phyloP scores from a whole-genome alignment of 495 filamentous ascomycete species.

The Pseudotulostoma volvatum region DNA sequence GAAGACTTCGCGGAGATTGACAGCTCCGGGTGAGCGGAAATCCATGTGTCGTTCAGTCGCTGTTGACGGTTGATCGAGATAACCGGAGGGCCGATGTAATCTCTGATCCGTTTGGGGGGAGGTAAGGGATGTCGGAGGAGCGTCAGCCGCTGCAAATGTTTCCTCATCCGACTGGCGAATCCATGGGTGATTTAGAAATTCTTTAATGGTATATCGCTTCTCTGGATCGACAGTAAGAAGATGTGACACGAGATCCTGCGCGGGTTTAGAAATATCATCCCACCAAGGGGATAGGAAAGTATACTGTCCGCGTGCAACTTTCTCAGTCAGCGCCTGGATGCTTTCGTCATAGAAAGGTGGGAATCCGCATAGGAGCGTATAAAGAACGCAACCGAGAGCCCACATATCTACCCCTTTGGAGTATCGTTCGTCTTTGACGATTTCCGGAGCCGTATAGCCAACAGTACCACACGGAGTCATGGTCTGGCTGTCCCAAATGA shows the following conservation, averaged over 20 bases:
- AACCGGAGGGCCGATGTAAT: slow-evolving; percentile 21
- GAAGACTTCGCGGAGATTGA: slow-evolving; percentile 93
- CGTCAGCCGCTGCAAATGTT: slow-evolving; percentile 56
- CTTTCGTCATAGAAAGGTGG: slow-evolving; percentile 98
- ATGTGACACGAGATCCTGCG: slow-evolving; percentile 87
- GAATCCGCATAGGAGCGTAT: slow-evolving; percentile 92
- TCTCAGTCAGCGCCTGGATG: slow-evolving; percentile 92
- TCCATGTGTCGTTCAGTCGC: slow-evolving; percentile 53
- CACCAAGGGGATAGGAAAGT: slow-evolving; percentile 98
- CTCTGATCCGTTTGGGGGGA: slow-evolving; percentile 23
- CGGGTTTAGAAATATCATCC: slow-evolving; percentile 94
- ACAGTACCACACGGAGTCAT: slow-evolving; percentile 98
- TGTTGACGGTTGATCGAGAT: slow-evolving; percentile 27
- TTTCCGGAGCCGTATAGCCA: slow-evolving; percentile 97
- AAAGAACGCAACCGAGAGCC: slow-evolving; percentile 92
- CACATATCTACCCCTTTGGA: slow-evolving; percentile 99
- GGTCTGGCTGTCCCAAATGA: slow-evolving; percentile 97
- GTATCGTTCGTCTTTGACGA: slow-evolving; percentile 96
- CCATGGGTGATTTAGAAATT: slow-evolving; percentile 90
- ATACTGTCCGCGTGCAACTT: slow-evolving; percentile 91
- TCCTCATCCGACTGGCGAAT: slow-evolving; percentile 61
- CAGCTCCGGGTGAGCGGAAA: slow-evolving; percentile 88
- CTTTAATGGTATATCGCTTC: slow-evolving; percentile 71
- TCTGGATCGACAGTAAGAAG: slow-evolving; percentile 85
- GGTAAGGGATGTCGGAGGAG: slow-evolving; percentile 51